Evolutionary conservation across 192 early-diverging fungal species (phyloP), one percentile per base, ranked within the genome.

Genomic region (Backusella liffmaniae): DNA sequence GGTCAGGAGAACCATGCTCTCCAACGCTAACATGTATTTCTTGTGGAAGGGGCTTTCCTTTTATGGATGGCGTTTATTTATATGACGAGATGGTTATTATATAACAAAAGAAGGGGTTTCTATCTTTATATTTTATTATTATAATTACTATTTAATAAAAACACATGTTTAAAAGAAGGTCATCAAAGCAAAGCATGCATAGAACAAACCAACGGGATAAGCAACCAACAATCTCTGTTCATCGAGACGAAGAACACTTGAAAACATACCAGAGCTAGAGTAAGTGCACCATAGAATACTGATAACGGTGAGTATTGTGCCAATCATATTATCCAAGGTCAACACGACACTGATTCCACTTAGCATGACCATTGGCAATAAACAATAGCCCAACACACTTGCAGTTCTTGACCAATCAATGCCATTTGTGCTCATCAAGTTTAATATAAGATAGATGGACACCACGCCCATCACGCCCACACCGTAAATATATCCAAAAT

Each of bases 401-500:
- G 96, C 96, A 1, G 94, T 96, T 67, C 92, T 88, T 74, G 92
- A 92, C 35, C 90, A 88, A 70, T 94, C 96, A n/a, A 98, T 88
- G 23, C 96, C 96, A 15, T 83, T 83, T 53, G 95, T 91, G 56
- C 90, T 92, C 98, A 99, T 99, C 44, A 99, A 84, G 77, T 99
- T 99, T 21, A 99, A 80, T 46, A 99, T 93, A 44, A 90, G 72
- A 82, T 94, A 96, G 30, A 99, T 89, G 5, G 92, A 92, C 7
- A 92, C 71, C 46, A 93, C 94, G 30, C 98, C 98, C 62, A 98
- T 84, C 23, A 96, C 85, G 2, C 90, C 96, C 1, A 99, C 91
- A 32, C 96, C 98, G 76, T 99, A 99, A 49, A 99, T 96, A 76
- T 99, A 99, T 32, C 95, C 96, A 87, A 99, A 99, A 81, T 98